Percentiles rank a stretch among this genome's conserved stretches.
phyloP scores from a whole-genome alignment of 768 basidiomycete species.

The Botryobasidium botryosum region DNA sequence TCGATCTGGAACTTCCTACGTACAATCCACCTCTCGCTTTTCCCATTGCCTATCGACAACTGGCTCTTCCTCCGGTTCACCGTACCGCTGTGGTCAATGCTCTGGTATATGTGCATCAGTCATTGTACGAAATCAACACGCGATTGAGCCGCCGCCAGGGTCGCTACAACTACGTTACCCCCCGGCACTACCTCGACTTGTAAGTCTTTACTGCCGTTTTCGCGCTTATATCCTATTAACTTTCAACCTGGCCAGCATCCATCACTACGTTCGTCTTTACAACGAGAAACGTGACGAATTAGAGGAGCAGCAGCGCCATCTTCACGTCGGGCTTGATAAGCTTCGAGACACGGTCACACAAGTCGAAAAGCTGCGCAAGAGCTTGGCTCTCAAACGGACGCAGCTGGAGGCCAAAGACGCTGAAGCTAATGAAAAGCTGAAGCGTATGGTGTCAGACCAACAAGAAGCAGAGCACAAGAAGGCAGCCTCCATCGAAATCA shows the following conservation, averaged over 20 bases:
- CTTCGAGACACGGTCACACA: constrained; percentile 89
- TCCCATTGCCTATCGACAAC: constrained; percentile 75
- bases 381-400: constrained; percentile 81
- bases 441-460: constrained; percentile 96
- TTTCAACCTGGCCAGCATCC: constrained; percentile 42
- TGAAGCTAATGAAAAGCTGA: constrained; percentile 93
- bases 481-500: constrained; percentile 86
- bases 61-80: constrained; percentile 76
- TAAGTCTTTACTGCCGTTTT: constrained; percentile 28
- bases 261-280: constrained; percentile 89
- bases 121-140: constrained; percentile 76
- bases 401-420: constrained; percentile 87
- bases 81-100: constrained; percentile 86
- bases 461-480: constrained; percentile 99
- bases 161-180: constrained; percentile 93
- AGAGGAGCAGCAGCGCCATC: constrained; percentile 95
- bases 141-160: constrained; percentile 83
- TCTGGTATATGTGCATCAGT: constrained; percentile 79
- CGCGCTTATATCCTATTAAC: constrained; percentile 8
- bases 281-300: constrained; percentile 94
- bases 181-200: constrained; percentile 97
- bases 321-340: constrained; percentile 96
- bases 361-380: constrained; percentile 90
- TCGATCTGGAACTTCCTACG: constrained; percentile 77
- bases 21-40: constrained; percentile 70